Conservation (phyloP, 1,284 basidiomycete species). For the Moesziomyces sp. region DNA sequence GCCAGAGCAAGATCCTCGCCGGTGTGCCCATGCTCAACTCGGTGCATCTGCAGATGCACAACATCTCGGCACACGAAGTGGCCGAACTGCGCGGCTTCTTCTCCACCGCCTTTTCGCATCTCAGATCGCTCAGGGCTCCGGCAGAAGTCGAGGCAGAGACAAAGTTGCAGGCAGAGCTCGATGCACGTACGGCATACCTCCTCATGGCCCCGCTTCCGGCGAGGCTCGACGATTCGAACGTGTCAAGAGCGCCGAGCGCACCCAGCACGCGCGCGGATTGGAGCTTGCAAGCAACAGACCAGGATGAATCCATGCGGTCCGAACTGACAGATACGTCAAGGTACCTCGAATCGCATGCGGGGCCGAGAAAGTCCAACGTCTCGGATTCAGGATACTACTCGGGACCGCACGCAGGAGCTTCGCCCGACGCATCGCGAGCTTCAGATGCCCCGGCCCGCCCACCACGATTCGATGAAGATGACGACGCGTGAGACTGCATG, state of each 20-base stretch:
- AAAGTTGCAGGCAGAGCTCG: constrained; percentile 20
- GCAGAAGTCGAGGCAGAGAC: constrained; percentile 26
- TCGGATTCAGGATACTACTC: constrained; percentile 41
- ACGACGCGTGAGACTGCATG: constrained; percentile 3
- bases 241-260: neutral
- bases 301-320: constrained; percentile 24
- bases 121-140: constrained; percentile 36
- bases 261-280: neutral
- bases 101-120: constrained; percentile 55
- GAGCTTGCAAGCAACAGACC: neutral
- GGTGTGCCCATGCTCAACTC: constrained; percentile 74
- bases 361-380: constrained; percentile 27
- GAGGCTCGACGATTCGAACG: neutral
- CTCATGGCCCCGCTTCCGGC: constrained; percentile 12
- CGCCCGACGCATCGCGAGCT: constrained; percentile 3
- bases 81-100: constrained; percentile 64
- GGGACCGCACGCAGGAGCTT: neutral
- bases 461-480: constrained; percentile 36
- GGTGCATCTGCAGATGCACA: constrained; percentile 71
- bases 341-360: neutral
- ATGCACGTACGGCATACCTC: constrained; percentile 11
- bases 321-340: constrained; percentile 1
- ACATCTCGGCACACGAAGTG: constrained; percentile 64
- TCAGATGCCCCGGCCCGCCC: constrained; percentile 16
- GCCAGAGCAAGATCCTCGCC: constrained; percentile 89